These are phyloP conservation scores for Bipolaris zeicola DNA, from an alignment of 2,329 filamentous ascomycete genomes.

Conservation along the genomic window DNA sequence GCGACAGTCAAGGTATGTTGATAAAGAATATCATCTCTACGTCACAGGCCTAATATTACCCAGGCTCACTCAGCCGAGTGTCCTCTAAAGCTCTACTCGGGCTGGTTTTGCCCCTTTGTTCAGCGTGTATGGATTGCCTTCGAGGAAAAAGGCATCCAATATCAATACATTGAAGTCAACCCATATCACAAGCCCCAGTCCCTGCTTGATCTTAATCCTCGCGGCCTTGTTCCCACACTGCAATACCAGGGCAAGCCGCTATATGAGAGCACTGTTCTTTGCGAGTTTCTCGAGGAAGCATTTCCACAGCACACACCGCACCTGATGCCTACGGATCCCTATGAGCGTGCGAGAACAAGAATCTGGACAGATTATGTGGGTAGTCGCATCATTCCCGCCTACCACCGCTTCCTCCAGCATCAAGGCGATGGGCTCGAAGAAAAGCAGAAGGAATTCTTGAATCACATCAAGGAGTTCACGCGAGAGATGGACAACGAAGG, in stretches of 20 bases:
- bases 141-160: conserved; percentile 72
- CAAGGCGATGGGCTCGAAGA: conserved; percentile 52
- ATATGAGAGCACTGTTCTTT: conserved; percentile 74
- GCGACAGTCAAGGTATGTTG: conserved; percentile 35
- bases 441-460: conserved; percentile 63
- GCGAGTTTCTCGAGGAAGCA: conserved; percentile 77
- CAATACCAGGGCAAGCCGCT: conserved; percentile 63
- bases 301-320: conserved; percentile 59
- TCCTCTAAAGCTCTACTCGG: conserved; percentile 69
- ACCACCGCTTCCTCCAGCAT: conserved; percentile 63
- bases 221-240: conserved; percentile 76
- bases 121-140: conserved; percentile 76
- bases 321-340: conserved; percentile 66
- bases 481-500: conserved; percentile 65
- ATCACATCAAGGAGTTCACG: conserved; percentile 64
- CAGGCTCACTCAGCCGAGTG: conserved; percentile 51
- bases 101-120: conserved; percentile 74
- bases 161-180: conserved; percentile 73
- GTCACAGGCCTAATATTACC: not conserved
- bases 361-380: conserved; percentile 78
- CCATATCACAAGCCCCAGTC: conserved; percentile 74
- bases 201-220: conserved; percentile 73
- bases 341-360: conserved; percentile 67
- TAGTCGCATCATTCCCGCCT: conserved; percentile 69
- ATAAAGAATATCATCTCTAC: not conserved